Base-by-base conservation (phyloP, 2,329 filamentous ascomycete species). In the Nothomitra cinnamomea region DNA sequence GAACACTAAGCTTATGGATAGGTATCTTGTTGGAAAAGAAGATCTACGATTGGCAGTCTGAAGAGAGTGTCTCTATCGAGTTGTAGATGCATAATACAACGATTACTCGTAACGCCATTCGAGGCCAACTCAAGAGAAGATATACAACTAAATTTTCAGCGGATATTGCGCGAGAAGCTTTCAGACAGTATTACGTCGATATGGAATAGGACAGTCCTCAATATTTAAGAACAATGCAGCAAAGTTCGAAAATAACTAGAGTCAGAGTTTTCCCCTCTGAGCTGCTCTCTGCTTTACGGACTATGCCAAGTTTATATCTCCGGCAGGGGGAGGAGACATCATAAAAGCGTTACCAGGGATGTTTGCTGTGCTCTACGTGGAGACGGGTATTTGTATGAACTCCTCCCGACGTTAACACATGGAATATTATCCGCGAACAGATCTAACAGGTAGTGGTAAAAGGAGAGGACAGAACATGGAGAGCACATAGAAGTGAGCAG, bases 281-380 rank as follows among this genome's bases (percentile, higher is more conserved):
- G 21, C 15, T 35, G 45, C n/a, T 28, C 24, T 35, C 3, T n/a
- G 32, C 45, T 32, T 35, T 49, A 49, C 45, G 45, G 45, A 49
- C 25, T 49, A 49, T 49, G 45, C 28, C 24, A 49, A 49, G 28
- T 49, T 49, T 35, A 24, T 35, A 49, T n/a, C 24, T 49, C 32
- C 17, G 45, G 19, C 24, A 17, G 45, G 10, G 28, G 32, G 17
- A 12, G 22, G 45, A 32, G 25, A 17, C 15, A 49, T n/a, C 45
- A 24, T 17, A 49, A 49, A 47, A 17, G 45, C n/a, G 21, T 4
- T 24, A 49, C 45, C 24, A 49, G 28, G 28, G 13, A 49, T 21
- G 21, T 13, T 19, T 22, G 25, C 45, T 28, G 15, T 17, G 25
- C 45, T 21, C 43, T 25, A 32, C n/a, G 25, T 49, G n/a, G 45